Conservation (phyloP, 2,329 filamentous ascomycete species). For the Ascochyta fabae region DNA sequence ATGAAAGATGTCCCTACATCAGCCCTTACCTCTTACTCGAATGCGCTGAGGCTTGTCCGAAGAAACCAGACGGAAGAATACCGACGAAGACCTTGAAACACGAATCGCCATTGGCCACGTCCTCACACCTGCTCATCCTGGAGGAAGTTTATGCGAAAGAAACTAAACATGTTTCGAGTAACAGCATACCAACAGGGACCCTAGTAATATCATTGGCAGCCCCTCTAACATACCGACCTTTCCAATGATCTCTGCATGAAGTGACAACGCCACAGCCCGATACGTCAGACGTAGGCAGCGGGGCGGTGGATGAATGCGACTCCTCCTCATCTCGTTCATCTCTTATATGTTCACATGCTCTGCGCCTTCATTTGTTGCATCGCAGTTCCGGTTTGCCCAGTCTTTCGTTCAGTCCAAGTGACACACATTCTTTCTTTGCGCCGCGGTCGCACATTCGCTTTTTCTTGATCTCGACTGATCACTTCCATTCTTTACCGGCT, state of each 20-base stretch:
- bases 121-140: background rate
- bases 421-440: constrained; percentile 29
- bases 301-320: constrained; percentile 19
- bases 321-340: constrained; percentile 20
- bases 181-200: constrained; percentile 18
- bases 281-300: constrained; percentile 22
- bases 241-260: constrained; percentile 26
- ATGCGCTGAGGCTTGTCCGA: background rate
- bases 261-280: constrained; percentile 21
- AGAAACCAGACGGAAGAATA: background rate
- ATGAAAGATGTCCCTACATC: background rate
- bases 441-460: constrained; percentile 27
- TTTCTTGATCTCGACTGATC: constrained; percentile 30
- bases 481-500: constrained; percentile 36
- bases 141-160: constrained; percentile 17
- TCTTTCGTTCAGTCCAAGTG: constrained; percentile 33
- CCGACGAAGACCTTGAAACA: background rate
- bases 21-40: too few species aligned
- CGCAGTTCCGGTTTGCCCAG: constrained; percentile 19
- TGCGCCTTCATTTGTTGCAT: constrained; percentile 1
- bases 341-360: constrained; percentile 14
- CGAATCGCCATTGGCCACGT: background rate
- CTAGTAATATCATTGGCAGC: constrained; percentile 1
- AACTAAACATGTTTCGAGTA: constrained; percentile 42
- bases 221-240: background rate